These are phyloP conservation scores for Calocera viscosa DNA, from an alignment of 768 basidiomycete genomes.

Conservation along the genomic window DNA sequence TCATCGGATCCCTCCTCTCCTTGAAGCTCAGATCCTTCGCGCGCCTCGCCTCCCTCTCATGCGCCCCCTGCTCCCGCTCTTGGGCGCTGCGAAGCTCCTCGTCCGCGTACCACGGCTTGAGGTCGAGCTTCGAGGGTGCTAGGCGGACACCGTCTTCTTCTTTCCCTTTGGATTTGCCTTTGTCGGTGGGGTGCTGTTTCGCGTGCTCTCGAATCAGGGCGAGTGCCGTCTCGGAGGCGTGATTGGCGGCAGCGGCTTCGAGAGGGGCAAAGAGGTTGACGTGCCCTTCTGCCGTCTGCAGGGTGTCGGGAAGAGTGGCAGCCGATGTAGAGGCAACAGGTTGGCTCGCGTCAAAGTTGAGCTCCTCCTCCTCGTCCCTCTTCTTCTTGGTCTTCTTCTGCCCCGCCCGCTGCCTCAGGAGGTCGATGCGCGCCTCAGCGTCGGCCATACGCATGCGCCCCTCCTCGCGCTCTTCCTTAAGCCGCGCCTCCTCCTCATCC, in stretches of 20 bases:
- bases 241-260: conserved; percentile 28
- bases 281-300: conserved; percentile 38
- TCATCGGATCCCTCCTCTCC: not conserved
- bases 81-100: conserved; percentile 15
- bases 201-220: not conserved
- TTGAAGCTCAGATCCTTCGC: not conserved
- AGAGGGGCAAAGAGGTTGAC: conserved; percentile 77
- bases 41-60: conserved; percentile 13
- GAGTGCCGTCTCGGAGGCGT: not conserved
- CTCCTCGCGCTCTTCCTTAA: conserved; percentile 55
- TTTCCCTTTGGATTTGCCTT: conserved; percentile 23
- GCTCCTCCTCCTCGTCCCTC: conserved; percentile 21
- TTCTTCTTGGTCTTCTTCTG: conserved; percentile 11
- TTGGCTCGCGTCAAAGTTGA: conserved; percentile 11
- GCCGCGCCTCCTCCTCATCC: conserved; percentile 69
- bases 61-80: conserved; percentile 21
- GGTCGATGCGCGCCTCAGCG: conserved; percentile 61
- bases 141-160: conserved; percentile 61
- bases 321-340: not conserved
- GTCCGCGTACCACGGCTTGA: conserved; percentile 64
- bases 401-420: conserved; percentile 52
- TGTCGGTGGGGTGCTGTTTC: conserved; percentile 29
- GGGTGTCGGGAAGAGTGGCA: conserved; percentile 8
- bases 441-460: conserved; percentile 64
- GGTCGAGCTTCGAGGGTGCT: conserved; percentile 62